Conservation (phyloP, 179 eudicot species). For the Nepenthes alata region DNA sequence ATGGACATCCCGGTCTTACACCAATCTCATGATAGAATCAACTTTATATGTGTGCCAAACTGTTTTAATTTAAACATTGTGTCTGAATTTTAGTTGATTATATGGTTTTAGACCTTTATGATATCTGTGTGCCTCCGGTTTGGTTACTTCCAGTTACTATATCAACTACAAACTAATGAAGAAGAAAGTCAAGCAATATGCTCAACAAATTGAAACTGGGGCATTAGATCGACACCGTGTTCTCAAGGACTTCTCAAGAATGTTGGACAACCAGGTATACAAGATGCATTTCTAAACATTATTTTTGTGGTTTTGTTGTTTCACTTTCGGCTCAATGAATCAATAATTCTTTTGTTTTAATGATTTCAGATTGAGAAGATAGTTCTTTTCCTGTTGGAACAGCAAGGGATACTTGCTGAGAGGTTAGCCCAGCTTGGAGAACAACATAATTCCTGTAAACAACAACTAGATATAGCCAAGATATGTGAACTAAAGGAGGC, state of each 20-base stretch:
- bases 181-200: slow-evolving; percentile 61
- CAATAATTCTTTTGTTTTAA: not conserved
- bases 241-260: slow-evolving; percentile 67
- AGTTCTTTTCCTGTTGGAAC: slow-evolving; percentile 52
- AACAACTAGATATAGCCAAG: slow-evolving; percentile 40
- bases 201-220: slow-evolving; percentile 43
- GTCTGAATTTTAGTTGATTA: too few relatives aligned
- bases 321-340: not conserved
- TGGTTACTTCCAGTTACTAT: slow-evolving; percentile 38
- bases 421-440: slow-evolving; percentile 52
- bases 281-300: not conserved
- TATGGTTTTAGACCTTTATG: not conserved
- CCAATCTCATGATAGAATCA: too few relatives aligned
- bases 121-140: not conserved
- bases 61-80: too few relatives aligned
- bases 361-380: slow-evolving; percentile 41
- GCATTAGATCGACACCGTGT: slow-evolving; percentile 42
- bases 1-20: too few relatives aligned
- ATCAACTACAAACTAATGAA: slow-evolving; percentile 75
- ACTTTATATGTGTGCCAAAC: too few relatives aligned
- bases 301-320: not conserved
- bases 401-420: slow-evolving; percentile 73
- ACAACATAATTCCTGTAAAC: slow-evolving; percentile 38
- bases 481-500: slow-evolving; percentile 53
- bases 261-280: slow-evolving; percentile 62